phyloP scores from a whole-genome alignment of 306 rosid species.

The Inga leiocalycina region DNA sequence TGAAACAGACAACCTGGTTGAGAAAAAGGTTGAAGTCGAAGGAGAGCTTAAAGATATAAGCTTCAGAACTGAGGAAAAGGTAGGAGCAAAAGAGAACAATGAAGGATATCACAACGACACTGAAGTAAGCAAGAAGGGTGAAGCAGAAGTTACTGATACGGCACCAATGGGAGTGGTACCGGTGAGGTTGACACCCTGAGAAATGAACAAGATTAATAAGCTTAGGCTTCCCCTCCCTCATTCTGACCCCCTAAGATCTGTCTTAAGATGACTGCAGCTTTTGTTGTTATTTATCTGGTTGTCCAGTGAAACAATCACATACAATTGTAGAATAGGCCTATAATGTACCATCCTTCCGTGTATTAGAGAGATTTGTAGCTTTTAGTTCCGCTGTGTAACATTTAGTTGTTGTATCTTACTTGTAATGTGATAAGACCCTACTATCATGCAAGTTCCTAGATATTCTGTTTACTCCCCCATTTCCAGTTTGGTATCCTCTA shows the following conservation, averaged over 20 bases:
- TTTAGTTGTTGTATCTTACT: conserved; percentile 56
- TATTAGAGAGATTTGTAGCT: conserved; percentile 56
- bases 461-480: conserved; percentile 25
- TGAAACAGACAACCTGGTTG: conserved; percentile 37
- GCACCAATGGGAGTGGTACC: conserved; percentile 41
- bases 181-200: conserved; percentile 42
- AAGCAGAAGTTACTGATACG: conserved; percentile 54
- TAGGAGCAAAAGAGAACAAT: conserved; percentile 39
- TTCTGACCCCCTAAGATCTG: conserved; percentile 59
- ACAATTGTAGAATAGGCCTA: conserved; percentile 64
- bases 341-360: conserved; percentile 55
- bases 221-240: conserved; percentile 39
- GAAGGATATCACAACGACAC: conserved; percentile 44
- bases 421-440: conserved; percentile 56
- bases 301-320: conserved; percentile 61
- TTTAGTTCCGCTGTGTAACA: conserved; percentile 48
- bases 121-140: conserved; percentile 49
- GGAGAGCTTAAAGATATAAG: conserved; percentile 53
- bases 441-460: conserved; percentile 40
- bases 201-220: conserved; percentile 36
- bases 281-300: conserved; percentile 64
- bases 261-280: conserved; percentile 55
- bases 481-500: neutral
- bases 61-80: conserved; percentile 45
- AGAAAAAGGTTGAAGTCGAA: conserved; percentile 48